Evolutionary conservation across 352 stramenopile species (phyloP), one percentile per base, ranked within the genome.

Genomic region (Phytophthora pinifolia): DNA sequence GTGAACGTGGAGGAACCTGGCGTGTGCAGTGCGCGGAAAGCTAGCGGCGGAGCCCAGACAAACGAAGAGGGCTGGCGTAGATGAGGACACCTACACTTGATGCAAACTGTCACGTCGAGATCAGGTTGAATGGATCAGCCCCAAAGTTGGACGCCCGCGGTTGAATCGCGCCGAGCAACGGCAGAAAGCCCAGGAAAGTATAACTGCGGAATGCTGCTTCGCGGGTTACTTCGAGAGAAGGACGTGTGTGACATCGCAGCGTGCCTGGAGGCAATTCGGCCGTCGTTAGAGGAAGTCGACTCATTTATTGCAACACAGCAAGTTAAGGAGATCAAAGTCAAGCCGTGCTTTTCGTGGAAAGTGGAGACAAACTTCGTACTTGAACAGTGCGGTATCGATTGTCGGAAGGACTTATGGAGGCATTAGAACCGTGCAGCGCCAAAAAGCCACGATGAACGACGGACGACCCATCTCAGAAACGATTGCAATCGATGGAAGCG

Each of bases 141-240:
- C 27, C 18, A 5, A 17, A 34, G 39, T 9, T n/a, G 42, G 43
- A 1, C 10, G 43, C 2, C 52, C 52, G 7, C 15, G 9, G 0
- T 15, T 53, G 9, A 53, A 53, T 30, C n/a, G 43, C n/a, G 44
- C 25, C 1, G 15, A 31, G 7, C 18, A 36, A 46, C 4, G 0
- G 47, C 14, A 41, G 53, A 18, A 17, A 25, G 15, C 25, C 27
- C 27, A 9, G 42, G 47, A 32, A 34, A 42, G n/a, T 60, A 53
- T 34, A 60, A 47, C 34, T 29, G n/a, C 0, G 52, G 52, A 25
- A 60, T 47, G 15, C 29, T 41, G 12, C 43, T 60, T 12, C 35
- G 47, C 6, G 43, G 22, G 6, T 25, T 60, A 12, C 20, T 60
- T 25, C 14, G 33, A 5, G 35, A 52, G 8, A 42, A 10, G 9